Conservation (phyloP, 2,329 filamentous ascomycete species). For the Ceratocystis destructans region DNA sequence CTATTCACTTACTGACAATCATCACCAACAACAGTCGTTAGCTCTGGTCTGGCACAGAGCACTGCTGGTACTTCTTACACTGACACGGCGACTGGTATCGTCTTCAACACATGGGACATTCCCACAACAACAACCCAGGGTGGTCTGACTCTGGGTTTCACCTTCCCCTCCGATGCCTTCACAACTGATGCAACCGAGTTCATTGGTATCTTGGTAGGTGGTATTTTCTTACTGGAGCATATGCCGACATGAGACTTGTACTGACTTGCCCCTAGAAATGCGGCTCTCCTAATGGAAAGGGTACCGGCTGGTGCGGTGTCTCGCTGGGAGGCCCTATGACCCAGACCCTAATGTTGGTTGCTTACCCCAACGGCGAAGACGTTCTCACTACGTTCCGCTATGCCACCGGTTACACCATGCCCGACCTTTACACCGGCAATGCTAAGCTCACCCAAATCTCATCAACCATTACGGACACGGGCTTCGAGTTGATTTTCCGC, state of each 20-base stretch:
- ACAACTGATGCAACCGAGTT: constrained; percentile 40
- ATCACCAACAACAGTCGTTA: constrained; percentile 3
- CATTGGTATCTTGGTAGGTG: constrained; percentile 42
- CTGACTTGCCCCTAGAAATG: constrained; percentile 26
- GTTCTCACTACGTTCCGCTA: constrained; percentile 46
- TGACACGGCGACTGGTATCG: constrained; percentile 13
- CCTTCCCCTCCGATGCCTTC: constrained; percentile 37
- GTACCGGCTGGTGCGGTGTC: constrained; percentile 45
- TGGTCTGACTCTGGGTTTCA: constrained; percentile 38
- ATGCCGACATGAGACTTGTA: constrained; percentile 23
- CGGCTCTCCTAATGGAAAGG: constrained; percentile 19
- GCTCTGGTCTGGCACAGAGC: constrained; percentile 13
- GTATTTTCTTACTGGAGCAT: too few relatives aligned
- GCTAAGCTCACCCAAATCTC: constrained; percentile 49
- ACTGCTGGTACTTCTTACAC: constrained; percentile 10
- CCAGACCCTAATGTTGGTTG: constrained; percentile 42
- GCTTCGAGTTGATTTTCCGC: constrained; percentile 41
- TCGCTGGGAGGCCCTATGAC: constrained; percentile 45
- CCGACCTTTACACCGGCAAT: constrained; percentile 45
- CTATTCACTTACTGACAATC: neutral
- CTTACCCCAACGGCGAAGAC: constrained; percentile 40
- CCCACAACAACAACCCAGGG: neutral
- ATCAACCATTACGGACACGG: constrained; percentile 41
- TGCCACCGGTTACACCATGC: constrained; percentile 44
- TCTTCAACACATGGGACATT: constrained; percentile 16